These are phyloP conservation scores for Trichosporon asahii DNA, from an alignment of 1,284 basidiomycete genomes.

Conservation along the genomic window DNA sequence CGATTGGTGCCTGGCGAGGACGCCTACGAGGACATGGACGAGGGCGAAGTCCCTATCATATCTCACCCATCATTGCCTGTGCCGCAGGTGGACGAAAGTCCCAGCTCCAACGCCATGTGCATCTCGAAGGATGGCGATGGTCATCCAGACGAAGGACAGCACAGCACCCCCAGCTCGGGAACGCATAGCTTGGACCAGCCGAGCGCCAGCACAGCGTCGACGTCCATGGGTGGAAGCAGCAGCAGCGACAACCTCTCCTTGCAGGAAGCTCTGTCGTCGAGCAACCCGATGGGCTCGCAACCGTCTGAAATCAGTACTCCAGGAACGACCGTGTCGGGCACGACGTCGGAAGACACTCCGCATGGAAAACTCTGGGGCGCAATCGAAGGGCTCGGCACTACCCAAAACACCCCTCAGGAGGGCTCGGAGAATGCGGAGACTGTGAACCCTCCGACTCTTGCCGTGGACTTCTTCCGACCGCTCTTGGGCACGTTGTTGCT, in stretches of 20 bases:
- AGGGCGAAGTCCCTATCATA: neutral
- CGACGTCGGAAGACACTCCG: neutral
- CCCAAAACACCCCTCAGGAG: neutral
- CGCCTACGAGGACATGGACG: neutral
- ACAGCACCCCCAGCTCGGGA: neutral
- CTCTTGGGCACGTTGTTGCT: conserved; percentile 84
- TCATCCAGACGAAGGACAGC: neutral
- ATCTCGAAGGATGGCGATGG: neutral
- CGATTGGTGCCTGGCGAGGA: conserved; percentile 26
- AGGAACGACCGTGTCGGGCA: neutral
- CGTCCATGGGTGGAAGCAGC: neutral
- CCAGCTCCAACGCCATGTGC: neutral
- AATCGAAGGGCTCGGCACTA: neutral
- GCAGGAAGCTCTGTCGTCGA: neutral
- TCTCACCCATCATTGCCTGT: neutral
- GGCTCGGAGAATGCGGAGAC: neutral
- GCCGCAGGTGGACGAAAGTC: neutral
- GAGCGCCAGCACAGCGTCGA: neutral
- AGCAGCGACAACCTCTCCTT: conserved; percentile 3
- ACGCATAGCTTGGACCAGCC: neutral
- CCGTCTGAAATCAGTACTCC: neutral
- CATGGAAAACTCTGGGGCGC: neutral
- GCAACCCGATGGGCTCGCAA: neutral
- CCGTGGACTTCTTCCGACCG: conserved; percentile 83
- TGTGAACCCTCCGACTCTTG: conserved; percentile 53